phyloP scores from a whole-genome alignment of 1,284 basidiomycete species.

The Polyporus tsugae region DNA sequence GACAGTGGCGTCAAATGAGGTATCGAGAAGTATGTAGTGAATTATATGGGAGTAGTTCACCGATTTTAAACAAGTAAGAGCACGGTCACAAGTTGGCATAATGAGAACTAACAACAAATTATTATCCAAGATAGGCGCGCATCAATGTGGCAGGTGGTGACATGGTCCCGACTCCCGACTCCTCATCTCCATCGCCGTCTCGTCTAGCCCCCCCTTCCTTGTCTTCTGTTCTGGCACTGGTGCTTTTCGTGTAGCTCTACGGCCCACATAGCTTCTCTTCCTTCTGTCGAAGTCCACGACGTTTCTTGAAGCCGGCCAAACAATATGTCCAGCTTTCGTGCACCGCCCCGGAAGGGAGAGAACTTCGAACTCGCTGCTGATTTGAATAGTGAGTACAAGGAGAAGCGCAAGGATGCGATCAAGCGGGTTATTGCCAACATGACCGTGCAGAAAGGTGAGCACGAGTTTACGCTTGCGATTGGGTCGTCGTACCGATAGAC shows the following conservation, averaged over 20 bases:
- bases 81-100: too few species aligned
- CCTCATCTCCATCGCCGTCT: background rate
- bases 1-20: background rate
- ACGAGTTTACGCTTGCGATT: slow-evolving; percentile 18
- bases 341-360: slow-evolving; percentile 80
- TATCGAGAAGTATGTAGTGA: background rate
- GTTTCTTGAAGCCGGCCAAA: background rate
- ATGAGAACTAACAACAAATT: background rate
- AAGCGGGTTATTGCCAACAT: slow-evolving; percentile 96
- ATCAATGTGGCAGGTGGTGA: too few species aligned
- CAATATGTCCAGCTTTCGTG: slow-evolving; percentile 57
- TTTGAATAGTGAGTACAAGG: slow-evolving; percentile 95
- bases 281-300: background rate
- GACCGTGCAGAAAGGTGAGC: slow-evolving; percentile 91
- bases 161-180: background rate
- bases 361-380: slow-evolving; percentile 95
- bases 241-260: background rate
- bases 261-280: background rate
- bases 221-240: background rate
- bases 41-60: too few species aligned
- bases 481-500: slow-evolving; percentile 23
- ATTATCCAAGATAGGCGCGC: too few species aligned
- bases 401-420: slow-evolving; percentile 98
- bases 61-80: too few species aligned
- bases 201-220: background rate